Conservation (phyloP, 495 filamentous ascomycete species). For the Cladorrhinum samala region DNA sequence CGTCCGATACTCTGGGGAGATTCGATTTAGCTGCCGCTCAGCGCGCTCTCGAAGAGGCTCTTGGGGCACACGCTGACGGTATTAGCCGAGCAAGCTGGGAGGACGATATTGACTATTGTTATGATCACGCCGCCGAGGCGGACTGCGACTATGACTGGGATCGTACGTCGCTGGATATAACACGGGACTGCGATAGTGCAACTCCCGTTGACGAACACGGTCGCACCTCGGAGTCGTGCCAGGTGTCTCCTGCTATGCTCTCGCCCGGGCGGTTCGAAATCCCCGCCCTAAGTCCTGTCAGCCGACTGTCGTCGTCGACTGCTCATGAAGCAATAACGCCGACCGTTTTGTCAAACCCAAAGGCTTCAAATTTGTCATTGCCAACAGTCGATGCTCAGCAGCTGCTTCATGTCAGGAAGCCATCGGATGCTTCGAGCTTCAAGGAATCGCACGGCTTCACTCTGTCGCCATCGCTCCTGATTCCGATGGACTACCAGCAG, state of each 20-base stretch:
- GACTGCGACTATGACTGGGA: slow-evolving; percentile 89
- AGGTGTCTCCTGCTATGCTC: slow-evolving; percentile 32
- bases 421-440: slow-evolving; percentile 45
- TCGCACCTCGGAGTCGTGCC: slow-evolving; percentile 18
- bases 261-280: slow-evolving; percentile 38
- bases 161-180: slow-evolving; percentile 42
- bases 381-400: slow-evolving; percentile 30
- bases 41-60: slow-evolving; percentile 22
- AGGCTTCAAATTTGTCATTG: slow-evolving; percentile 39
- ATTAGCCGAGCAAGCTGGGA: slow-evolving; percentile 64
- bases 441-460: slow-evolving; percentile 50
- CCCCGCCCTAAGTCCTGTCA: slow-evolving; percentile 42
- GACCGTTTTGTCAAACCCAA: slow-evolving; percentile 23
- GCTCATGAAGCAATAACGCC: slow-evolving; percentile 38
- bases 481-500: slow-evolving; percentile 45
- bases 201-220: slow-evolving; percentile 23
- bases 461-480: slow-evolving; percentile 49
- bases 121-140: slow-evolving; percentile 84
- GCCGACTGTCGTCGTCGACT: slow-evolving; percentile 32
- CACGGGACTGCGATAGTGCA: slow-evolving; percentile 25
- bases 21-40: slow-evolving; percentile 33
- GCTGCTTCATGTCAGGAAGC: slow-evolving; percentile 26
- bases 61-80: slow-evolving; percentile 38
- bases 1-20: slow-evolving; percentile 39
- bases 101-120: slow-evolving; percentile 90